Percentiles rank a stretch among this genome's conserved stretches.
Evolutionary conservation across 1,139 yeast genomes (phyloP).

Genomic region (Trichomonascaceae sp.): DNA sequence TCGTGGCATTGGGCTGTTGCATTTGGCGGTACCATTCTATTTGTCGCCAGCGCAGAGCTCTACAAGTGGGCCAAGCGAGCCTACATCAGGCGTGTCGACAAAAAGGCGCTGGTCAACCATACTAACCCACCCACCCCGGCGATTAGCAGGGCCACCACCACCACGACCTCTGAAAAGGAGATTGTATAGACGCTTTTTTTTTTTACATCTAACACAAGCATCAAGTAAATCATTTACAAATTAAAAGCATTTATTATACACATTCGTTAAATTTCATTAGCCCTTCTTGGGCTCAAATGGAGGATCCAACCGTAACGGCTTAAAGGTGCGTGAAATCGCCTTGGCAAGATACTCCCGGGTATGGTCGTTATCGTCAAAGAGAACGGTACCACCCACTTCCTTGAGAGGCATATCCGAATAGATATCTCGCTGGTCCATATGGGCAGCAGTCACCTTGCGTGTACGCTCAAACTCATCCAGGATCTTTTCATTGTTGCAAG

Average conservation of each 20-base stretch:
- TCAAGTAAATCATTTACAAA: background rate
- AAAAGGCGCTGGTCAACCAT: background rate
- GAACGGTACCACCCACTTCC: constrained; percentile 2
- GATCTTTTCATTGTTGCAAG: constrained; percentile 15
- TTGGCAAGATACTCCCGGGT: constrained; percentile 7
- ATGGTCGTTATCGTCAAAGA: constrained; percentile 5
- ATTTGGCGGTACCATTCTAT: constrained; percentile 47
- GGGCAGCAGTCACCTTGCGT: constrained; percentile 12
- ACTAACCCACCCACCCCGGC: too few species aligned
- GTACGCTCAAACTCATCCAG: constrained; percentile 14
- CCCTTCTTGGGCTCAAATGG: constrained; percentile 1
- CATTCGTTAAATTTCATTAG: too few species aligned
- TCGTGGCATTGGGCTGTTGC: constrained; percentile 80
- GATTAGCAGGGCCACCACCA: too few species aligned
- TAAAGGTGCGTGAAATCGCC: constrained; percentile 7
- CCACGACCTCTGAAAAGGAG: too few species aligned
- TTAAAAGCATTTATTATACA: background rate
- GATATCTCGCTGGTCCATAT: constrained; percentile 14
- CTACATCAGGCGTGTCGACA: constrained; percentile 22
- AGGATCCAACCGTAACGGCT: constrained; percentile 12
- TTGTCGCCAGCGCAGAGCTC: constrained; percentile 47
- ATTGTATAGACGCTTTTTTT: too few species aligned
- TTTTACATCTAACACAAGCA: too few species aligned
- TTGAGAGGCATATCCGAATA: constrained; percentile 7
- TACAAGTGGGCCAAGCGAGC: constrained; percentile 59